Base-by-base conservation (phyloP, 1,284 basidiomycete genomes). In the Ceratobasidium sp. region DNA sequence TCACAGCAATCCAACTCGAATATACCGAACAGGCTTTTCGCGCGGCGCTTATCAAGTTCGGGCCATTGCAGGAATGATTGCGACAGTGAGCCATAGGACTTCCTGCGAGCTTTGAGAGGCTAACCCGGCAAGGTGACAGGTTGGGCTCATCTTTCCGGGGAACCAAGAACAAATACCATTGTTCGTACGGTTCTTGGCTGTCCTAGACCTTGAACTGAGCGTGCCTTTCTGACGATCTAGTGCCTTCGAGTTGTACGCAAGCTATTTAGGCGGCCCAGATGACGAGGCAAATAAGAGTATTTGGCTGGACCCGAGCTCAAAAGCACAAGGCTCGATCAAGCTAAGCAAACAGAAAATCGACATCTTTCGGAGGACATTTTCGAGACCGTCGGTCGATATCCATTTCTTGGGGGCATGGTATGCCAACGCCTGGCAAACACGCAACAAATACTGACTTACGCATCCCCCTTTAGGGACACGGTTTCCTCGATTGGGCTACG, bases 31-130 rank as follows among this genome's bases (percentile, higher is more conserved):
- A 87, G 87, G 87, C 13, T 87, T 87, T 76, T 87, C 86, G 61
- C 82, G 86, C 34, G 86, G 86, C n/a, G 86, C 86, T 40, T 87
- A 86, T 78, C 86, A 87, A 82, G 86, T 83, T 13, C 84, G 86
- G 4, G 82, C 80, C 1, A 79, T 87, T 0, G 85, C 86, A 0
- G 85, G 78, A 0, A 87, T 87, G 86, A 85, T 87, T 64, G 77
- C 84, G 3, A 82, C 81, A 76, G 86, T 86, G 76, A 4, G 40
- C 40, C 8, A 43, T 43, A 43, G 40, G 5, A 43, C 11, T 43
- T 9, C 7, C 40, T 11, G 11, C 11, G 40, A 43, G 40, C 40
- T 43, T 43, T 11, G 40, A 11, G 5, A 1, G 11, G 40, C 40
- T 43, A 9, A 43, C 40, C 40, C 11, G 4, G 8, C 40, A 1